A percentile compares a stretch with the other conserved stretches of the same genome.
These are phyloP conservation scores for Cladophialophora yegresii DNA, from an alignment of 2,329 filamentous ascomycete genomes.

Conservation along the genomic window DNA sequence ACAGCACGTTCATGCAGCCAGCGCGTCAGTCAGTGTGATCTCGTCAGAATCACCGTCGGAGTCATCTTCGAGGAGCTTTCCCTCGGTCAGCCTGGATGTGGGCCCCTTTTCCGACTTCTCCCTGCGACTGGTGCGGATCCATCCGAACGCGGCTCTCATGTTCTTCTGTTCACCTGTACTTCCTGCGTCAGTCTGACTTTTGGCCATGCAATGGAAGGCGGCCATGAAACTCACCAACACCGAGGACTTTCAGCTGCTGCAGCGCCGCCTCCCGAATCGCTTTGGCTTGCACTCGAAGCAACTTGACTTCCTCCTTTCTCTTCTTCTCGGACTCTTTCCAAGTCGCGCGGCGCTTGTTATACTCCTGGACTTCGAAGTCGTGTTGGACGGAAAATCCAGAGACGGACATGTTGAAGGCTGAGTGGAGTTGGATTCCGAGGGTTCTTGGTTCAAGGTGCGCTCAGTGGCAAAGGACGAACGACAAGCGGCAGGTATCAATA, in stretches of 20 bases:
- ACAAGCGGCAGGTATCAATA: too few species aligned
- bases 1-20: neutral
- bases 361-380: slow-evolving; percentile 33
- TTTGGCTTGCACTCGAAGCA: slow-evolving; percentile 7
- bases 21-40: slow-evolving; percentile 14
- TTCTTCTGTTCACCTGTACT: neutral
- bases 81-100: neutral
- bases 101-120: neutral
- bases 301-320: slow-evolving; percentile 22
- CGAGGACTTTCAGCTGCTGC: neutral
- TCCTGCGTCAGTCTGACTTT: neutral
- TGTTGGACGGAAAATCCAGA: slow-evolving; percentile 29
- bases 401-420: slow-evolving; percentile 22
- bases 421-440: neutral
- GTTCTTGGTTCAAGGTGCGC: neutral
- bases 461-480: neutral
- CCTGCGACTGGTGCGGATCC: neutral
- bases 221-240: slow-evolving; percentile 8
- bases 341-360: slow-evolving; percentile 19
- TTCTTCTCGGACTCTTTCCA: slow-evolving; percentile 22
- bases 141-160: neutral
- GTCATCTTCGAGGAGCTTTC: slow-evolving; percentile 5
- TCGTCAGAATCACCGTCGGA: slow-evolving; percentile 26
- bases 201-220: neutral
- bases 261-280: slow-evolving; percentile 3